Conservation (phyloP, 2,329 filamentous ascomycete species). For the Sarocladium kiliense region DNA sequence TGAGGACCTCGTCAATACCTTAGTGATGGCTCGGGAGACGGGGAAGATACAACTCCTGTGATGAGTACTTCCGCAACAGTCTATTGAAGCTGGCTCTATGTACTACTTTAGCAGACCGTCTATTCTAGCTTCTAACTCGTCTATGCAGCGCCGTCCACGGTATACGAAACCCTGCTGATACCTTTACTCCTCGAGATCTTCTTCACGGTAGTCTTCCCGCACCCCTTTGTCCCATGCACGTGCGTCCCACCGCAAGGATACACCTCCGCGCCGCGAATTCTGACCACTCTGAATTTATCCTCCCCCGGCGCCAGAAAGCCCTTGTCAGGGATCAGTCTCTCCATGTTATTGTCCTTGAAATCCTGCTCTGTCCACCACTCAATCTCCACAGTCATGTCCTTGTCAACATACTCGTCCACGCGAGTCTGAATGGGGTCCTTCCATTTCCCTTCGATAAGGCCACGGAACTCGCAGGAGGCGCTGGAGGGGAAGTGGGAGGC, state of each 20-base stretch:
- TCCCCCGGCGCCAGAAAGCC: conserved; percentile 36
- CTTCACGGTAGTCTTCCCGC: conserved; percentile 57
- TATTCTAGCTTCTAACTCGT: neutral
- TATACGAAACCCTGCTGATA: conserved; percentile 5
- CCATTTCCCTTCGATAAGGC: conserved; percentile 58
- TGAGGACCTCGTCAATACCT: too few species aligned
- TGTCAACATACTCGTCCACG: conserved; percentile 52
- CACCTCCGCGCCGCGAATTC: conserved; percentile 61
- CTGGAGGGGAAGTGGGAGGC: conserved; percentile 66
- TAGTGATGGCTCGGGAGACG: too few species aligned
- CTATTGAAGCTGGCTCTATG: neutral
- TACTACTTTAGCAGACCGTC: neutral
- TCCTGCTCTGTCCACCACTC: conserved; percentile 64
- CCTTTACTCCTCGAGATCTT: conserved; percentile 42
- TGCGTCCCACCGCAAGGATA: conserved; percentile 76
- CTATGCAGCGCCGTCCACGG: neutral
- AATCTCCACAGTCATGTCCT: conserved; percentile 51
- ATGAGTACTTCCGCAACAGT: too few species aligned
- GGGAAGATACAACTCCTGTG: too few species aligned
- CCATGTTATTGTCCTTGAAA: conserved; percentile 48
- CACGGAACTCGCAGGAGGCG: conserved; percentile 63
- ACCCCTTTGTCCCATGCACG: conserved; percentile 54
- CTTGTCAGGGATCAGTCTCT: conserved; percentile 49
- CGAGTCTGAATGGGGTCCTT: conserved; percentile 57
- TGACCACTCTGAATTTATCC: conserved; percentile 61